phyloP scores from a whole-genome alignment of 805 yeast genomes.

The Zygosaccharomyces rouxii region DNA sequence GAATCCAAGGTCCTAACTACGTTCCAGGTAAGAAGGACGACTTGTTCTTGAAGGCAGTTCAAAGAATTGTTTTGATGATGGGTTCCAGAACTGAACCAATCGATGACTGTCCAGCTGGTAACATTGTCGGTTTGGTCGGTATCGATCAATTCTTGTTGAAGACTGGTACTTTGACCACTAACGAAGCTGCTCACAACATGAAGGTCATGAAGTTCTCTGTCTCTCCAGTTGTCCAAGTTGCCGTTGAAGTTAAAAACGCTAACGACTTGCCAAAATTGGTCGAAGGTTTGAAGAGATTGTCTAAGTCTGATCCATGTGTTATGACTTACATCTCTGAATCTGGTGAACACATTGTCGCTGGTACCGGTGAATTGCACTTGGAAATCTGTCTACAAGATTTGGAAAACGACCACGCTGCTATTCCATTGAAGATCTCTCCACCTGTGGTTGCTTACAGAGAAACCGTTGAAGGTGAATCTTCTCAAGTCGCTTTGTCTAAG shows the following conservation, averaged over 20 bases:
- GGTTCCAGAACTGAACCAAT: slow-evolving; percentile 97
- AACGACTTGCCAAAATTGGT: slow-evolving; percentile 98
- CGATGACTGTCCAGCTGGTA: slow-evolving; percentile 99
- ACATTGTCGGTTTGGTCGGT: slow-evolving; percentile 99
- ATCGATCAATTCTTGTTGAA: slow-evolving; percentile 98
- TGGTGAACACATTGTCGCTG: slow-evolving; percentile 99
- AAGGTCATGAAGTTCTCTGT: slow-evolving; percentile 99
- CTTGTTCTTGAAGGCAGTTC: slow-evolving; percentile 92
- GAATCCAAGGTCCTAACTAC: slow-evolving; percentile 99
- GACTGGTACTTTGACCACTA: slow-evolving; percentile 98
- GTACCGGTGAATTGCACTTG: slow-evolving; percentile 99
- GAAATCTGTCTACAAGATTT: slow-evolving; percentile 95
- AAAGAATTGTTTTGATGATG: slow-evolving; percentile 99
- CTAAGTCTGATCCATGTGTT: slow-evolving; percentile 99
- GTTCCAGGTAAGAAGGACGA: slow-evolving; percentile 98
- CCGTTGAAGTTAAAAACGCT: slow-evolving; percentile 99
- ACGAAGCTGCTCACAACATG: slow-evolving; percentile 96
- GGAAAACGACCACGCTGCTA: slow-evolving; percentile 99
- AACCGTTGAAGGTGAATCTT: slow-evolving; percentile 90
- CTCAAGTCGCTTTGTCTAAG: slow-evolving; percentile 95
- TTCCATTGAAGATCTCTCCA: slow-evolving; percentile 95
- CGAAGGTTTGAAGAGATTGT: slow-evolving; percentile 99
- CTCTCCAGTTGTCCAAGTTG: slow-evolving; percentile 99
- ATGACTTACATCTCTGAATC: slow-evolving; percentile 79
- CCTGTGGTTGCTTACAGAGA: slow-evolving; percentile 99